phyloP scores from a whole-genome alignment of 768 basidiomycete species.

The Sporobolomyces phaffii region DNA sequence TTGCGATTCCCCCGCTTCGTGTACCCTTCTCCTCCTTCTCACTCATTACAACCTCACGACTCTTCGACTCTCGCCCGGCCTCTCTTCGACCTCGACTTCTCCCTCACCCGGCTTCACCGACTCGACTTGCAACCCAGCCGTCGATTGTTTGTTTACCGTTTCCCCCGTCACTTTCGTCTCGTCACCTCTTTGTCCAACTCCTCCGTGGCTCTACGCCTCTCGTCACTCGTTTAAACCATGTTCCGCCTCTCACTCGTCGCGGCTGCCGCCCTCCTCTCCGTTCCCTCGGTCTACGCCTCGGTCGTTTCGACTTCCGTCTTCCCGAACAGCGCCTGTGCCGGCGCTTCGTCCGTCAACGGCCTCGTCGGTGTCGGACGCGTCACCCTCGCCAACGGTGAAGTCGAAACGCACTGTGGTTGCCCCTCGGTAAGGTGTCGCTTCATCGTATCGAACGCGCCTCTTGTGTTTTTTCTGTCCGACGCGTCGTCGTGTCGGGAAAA shows the following conservation, averaged over 20 bases:
- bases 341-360: slow-evolving; percentile 22
- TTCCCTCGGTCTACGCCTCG: slow-evolving; percentile 20
- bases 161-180: neutral
- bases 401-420: slow-evolving; percentile 38
- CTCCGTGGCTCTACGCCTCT: slow-evolving; percentile 28
- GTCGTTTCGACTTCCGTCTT: slow-evolving; percentile 34
- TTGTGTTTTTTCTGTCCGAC: neutral
- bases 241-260: slow-evolving; percentile 32
- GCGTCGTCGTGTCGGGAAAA: neutral
- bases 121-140: neutral
- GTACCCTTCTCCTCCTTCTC: neutral
- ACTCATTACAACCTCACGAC: no score
- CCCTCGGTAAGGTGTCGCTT: slow-evolving; percentile 21
- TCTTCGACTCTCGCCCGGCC: neutral
- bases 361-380: slow-evolving; percentile 33
- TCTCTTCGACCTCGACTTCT: neutral
- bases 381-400: slow-evolving; percentile 25
- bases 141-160: neutral
- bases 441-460: neutral
- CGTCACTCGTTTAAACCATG: slow-evolving; percentile 31
- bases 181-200: slow-evolving; percentile 24
- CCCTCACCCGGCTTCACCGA: neutral
- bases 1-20: no score
- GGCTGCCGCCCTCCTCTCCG: slow-evolving; percentile 20
- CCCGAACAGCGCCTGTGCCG: slow-evolving; percentile 35